Percentiles rank a stretch among this genome's conserved stretches.
These are phyloP conservation scores for Bruguiera sexangula DNA, from an alignment of 345 rosid genomes.

Conservation along the genomic window DNA sequence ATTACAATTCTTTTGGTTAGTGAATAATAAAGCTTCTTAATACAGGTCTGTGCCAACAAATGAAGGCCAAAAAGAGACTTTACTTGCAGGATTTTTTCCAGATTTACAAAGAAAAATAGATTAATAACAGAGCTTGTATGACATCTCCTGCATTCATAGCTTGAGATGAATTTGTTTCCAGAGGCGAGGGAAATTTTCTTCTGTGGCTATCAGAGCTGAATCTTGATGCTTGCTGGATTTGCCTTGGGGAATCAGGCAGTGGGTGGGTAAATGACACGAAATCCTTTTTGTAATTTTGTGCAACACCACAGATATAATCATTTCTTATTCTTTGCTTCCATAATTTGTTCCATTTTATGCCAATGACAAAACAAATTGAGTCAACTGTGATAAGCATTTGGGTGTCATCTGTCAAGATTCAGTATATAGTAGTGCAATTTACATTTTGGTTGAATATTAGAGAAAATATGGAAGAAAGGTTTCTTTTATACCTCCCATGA, in stretches of 20 bases:
- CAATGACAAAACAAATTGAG: constrained; percentile 23
- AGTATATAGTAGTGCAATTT: constrained; percentile 9
- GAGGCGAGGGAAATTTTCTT: constrained; percentile 18
- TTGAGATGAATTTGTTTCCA: constrained; percentile 14
- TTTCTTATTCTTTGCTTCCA: background rate
- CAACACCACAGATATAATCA: constrained; percentile 6
- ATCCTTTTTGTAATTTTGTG: constrained; percentile 17
- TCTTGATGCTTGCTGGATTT: constrained; percentile 10
- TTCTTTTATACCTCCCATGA: too few species aligned
- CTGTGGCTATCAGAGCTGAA: constrained; percentile 9
- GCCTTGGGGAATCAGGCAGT: background rate
- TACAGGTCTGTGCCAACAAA: constrained; percentile 40
- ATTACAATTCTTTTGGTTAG: constrained; percentile 1
- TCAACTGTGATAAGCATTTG: constrained; percentile 22
- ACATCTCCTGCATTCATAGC: constrained; percentile 7
- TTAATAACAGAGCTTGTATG: constrained; percentile 28
- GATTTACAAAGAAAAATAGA: constrained; percentile 14
- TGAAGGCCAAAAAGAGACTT: background rate
- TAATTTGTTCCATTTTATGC: background rate
- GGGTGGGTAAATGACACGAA: constrained; percentile 6
- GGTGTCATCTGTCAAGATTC: constrained; percentile 9
- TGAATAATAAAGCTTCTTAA: background rate
- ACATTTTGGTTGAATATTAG: too few species aligned
- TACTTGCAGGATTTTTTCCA: constrained; percentile 6
- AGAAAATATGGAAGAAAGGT: too few species aligned